Conservation (phyloP, 2,329 filamentous ascomycete genomes). For the Penicillium glabrum region DNA sequence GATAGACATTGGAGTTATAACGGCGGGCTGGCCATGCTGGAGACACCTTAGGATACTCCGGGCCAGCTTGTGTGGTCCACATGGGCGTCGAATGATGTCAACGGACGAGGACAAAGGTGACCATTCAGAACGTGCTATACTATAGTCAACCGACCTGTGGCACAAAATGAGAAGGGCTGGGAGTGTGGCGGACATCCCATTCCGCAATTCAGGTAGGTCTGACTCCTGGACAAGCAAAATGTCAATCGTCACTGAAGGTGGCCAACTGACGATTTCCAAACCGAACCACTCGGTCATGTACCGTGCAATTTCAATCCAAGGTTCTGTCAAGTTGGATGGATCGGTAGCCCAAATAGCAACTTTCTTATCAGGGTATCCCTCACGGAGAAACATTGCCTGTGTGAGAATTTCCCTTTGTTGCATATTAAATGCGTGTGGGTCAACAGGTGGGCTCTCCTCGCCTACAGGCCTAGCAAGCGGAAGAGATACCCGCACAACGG, state of each 20-base stretch:
- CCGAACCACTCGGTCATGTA: conserved; percentile 41
- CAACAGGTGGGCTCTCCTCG: conserved; percentile 23
- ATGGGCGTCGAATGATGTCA: conserved; percentile 41
- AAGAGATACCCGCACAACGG: conserved; percentile 53
- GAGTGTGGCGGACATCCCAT: conserved; percentile 17
- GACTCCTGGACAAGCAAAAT: conserved; percentile 37
- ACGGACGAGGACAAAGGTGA: conserved; percentile 32
- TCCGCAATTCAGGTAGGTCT: conserved; percentile 23
- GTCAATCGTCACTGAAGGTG: conserved; percentile 28
- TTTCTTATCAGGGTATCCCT: conserved; percentile 25
- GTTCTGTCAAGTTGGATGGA: conserved; percentile 13
- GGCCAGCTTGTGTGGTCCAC: conserved; percentile 43
- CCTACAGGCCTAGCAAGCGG: conserved; percentile 37
- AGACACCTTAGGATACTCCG: conserved; percentile 35
- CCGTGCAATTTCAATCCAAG: conserved; percentile 29
- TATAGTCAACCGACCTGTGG: conserved; percentile 37
- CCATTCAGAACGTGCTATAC: conserved; percentile 27
- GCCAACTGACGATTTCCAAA: conserved; percentile 34
- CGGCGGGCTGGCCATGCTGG: conserved; percentile 14
- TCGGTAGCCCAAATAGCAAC: conserved; percentile 32
- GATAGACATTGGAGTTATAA: conserved; percentile 11
- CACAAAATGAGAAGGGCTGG: conserved; percentile 40
- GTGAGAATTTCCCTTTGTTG: conserved; percentile 24
- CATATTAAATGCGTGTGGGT: conserved; percentile 15
- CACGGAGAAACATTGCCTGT: conserved; percentile 26